Evolutionary conservation across 805 yeast genomes (phyloP), one percentile per base, ranked within the genome.

Genomic region (Kazachstania psychrophila): DNA sequence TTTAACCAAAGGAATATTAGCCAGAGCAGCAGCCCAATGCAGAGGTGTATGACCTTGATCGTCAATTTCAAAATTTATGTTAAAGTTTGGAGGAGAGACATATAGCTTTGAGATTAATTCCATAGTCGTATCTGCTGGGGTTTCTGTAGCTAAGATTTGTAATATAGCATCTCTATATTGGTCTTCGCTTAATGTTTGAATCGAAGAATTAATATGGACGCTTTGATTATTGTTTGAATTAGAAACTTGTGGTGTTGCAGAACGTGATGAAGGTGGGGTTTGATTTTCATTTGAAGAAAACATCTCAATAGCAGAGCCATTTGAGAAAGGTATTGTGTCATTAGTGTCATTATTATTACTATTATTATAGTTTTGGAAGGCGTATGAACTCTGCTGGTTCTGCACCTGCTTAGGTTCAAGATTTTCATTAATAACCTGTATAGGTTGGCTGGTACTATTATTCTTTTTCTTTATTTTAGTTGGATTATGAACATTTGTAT

Each of bases 11-110:
- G 70, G 66, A n/a, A 70, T 52, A 41, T 77, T 73, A 1, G 84
- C 89, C 76, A 83, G 72, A 0, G 92, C 79, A 22, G 85, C 70
- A 0, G 94, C 92, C 94, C 94, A 83, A 55, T 83, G 94, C 37
- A 83, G 65, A 1, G 87, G 74, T 0, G 88, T 77, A 51, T 83
- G 87, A 0, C 89, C 89, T 46, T 83, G 92, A 41, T 75, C 76
- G 49, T 83, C 94, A 15, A 83, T 76, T 2, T 79, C 69, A 41
- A 72, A 79, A 52, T 79, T 75, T 36, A 80, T 72, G 46, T 77
- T 72, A 40, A 79, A 74, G 47, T 75, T 73, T 25, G 65, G 61
- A 1, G 89, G 88, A 5, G 83, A 81, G 35, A 66, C 60, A 22
- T 66, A 55, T 19, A 77, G 52, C 36, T 70, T 64, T 45, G 46